Evolutionary conservation across 805 yeast species (phyloP), one percentile per base, ranked within the genome.

Genomic region (Yarrowia sp.): DNA sequence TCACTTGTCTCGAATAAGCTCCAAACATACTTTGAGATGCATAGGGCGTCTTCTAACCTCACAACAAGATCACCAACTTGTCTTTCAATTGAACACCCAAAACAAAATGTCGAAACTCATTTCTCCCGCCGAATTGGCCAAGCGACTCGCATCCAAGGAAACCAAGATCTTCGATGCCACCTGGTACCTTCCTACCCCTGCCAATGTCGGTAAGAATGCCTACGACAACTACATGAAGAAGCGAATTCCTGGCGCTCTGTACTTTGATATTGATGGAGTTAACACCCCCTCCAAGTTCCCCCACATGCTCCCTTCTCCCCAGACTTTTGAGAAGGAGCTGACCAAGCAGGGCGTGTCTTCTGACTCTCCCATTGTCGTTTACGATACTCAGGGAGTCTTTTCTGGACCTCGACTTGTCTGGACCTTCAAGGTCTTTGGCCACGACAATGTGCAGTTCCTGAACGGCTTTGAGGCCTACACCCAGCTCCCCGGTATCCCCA

Each of bases 381-480:
- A 95, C 76, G 99, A 95, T 77, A 87, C 87, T 71, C 83, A 84
- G 60, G 97, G 97, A 1, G 87, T 90, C 70, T 92, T 94, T 76
- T 87, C 96, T 49, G 86, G 93, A 1, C 97, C 98, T 44, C 83
- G 99, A 71, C 96, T 90, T 17, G 93, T 92, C 0, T 95, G 98
- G 97, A 91, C 93, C 72, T 83, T 95, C 73, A 83, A 87, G 43
- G 80, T 89, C 0, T 91, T 90, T 76, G 94, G 94, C 9, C 98
- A 93, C 76, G 78, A 85, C 61, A 78, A 85, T 42, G 89, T 92
- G 30, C 83, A 81, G 70, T 74, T 94, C 56, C 82, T 94, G 70
- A 89, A 95, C 79, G 90, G 90, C 70, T 94, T 80, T 72, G 83
- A 80, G 14, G 74, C 73, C 24, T 91, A 88, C 76, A 79, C 83